These are phyloP conservation scores for Flaveria brownii DNA, from an alignment of 129 eudicot genomes.

Conservation along the genomic window DNA sequence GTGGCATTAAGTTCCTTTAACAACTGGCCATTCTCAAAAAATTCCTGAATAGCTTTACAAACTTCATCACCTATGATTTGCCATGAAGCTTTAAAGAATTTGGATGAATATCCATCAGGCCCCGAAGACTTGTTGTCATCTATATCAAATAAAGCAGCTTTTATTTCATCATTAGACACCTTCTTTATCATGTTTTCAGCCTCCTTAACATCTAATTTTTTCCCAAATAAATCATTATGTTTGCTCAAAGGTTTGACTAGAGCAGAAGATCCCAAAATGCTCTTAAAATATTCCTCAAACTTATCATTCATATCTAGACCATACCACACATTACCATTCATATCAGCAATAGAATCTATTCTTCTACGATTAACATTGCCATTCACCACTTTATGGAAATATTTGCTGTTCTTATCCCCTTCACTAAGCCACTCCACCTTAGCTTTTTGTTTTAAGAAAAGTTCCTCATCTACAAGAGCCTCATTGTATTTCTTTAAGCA, in stretches of 20 bases:
- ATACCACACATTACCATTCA: too few species aligned
- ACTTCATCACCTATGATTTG: fast-evolving
- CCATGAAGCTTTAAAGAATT: neutral
- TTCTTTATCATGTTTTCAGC: neutral
- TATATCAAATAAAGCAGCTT: too few species aligned
- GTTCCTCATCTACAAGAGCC: neutral
- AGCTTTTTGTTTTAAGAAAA: neutral
- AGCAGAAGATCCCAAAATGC: neutral
- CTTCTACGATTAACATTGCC: neutral
- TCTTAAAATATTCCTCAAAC: neutral
- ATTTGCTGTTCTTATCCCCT: neutral
- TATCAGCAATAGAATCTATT: too few species aligned
- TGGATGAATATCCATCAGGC: neutral
- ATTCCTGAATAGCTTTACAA: too few species aligned
- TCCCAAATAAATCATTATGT: too few species aligned
- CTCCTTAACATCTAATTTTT: too few species aligned
- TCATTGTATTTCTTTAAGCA: neutral
- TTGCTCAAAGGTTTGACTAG: fast-evolving
- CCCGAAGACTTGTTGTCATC: neutral
- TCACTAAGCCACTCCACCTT: neutral
- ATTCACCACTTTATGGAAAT: neutral
- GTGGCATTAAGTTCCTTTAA: neutral
- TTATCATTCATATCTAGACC: too few species aligned
- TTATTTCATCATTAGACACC: neutral
- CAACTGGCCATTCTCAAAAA: too few species aligned